Evolutionary conservation across 768 basidiomycete genomes (phyloP).

Genomic region (Boletus subparvulus): DNA sequence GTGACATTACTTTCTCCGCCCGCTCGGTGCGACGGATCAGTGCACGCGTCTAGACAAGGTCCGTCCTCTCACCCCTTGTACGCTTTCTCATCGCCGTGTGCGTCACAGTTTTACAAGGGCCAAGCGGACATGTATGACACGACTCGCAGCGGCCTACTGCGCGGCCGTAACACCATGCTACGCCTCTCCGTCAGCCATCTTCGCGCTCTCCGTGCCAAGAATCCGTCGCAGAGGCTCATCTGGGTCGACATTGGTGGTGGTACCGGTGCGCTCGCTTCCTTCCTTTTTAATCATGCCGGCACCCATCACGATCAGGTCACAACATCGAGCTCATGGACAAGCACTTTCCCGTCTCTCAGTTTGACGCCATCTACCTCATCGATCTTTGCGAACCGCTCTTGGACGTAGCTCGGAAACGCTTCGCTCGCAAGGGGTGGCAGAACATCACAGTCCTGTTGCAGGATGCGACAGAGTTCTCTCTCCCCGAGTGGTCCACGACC

Average conservation of each 20-base stretch:
- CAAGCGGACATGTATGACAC: conserved; percentile 74
- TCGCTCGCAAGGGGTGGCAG: conserved; percentile 64
- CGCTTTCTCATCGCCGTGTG: conserved; percentile 3
- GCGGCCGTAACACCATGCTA: conserved; percentile 73
- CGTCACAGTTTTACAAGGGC: conserved; percentile 61
- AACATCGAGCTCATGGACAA: conserved; percentile 75
- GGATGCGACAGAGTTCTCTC: conserved; percentile 64
- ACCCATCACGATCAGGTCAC: conserved; percentile 31
- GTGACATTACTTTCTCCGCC: conserved; percentile 51
- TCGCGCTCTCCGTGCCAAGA: conserved; percentile 40
- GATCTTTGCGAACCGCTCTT: conserved; percentile 73
- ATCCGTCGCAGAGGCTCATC: conserved; percentile 50
- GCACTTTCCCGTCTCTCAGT: conserved; percentile 53
- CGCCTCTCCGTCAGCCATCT: conserved; percentile 65
- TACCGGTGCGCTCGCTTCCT: conserved; percentile 42
- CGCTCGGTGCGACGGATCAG: conserved; percentile 41
- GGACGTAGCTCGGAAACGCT: conserved; percentile 67
- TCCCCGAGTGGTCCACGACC: conserved; percentile 56
- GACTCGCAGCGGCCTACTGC: conserved; percentile 58
- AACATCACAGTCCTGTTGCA: conserved; percentile 73
- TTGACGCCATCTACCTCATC: conserved; percentile 69
- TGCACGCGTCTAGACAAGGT: conserved; percentile 47
- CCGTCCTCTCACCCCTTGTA: neutral
- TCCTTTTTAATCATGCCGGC: neutral
- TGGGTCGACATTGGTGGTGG: conserved; percentile 84